phyloP scores from a whole-genome alignment of 306 rosid species.

The Glycine tomentella region DNA sequence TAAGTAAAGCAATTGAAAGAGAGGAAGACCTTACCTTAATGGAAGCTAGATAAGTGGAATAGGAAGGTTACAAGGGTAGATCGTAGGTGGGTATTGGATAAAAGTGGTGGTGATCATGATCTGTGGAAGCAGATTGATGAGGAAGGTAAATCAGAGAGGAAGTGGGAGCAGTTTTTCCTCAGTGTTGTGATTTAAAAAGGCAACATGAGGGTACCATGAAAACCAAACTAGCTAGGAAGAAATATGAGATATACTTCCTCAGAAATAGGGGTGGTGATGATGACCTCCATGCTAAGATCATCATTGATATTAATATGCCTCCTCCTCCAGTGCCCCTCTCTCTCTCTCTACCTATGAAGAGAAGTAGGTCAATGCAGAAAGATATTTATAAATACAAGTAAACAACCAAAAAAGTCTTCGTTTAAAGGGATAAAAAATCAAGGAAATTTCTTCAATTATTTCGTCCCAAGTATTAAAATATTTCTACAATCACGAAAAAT shows the following conservation, averaged over 20 bases:
- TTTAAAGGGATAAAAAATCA: neutral
- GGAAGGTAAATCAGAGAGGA: constrained; percentile 35
- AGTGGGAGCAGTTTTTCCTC: constrained; percentile 14
- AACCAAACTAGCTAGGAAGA: constrained; percentile 63
- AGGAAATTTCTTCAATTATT: constrained; percentile 54
- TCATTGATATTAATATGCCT: constrained; percentile 46
- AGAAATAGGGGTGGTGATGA: constrained; percentile 74
- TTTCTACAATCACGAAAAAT: neutral
- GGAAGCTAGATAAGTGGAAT: constrained; percentile 15
- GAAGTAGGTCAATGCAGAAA: constrained; percentile 74
- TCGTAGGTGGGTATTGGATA: neutral
- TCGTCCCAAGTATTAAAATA: constrained; percentile 32
- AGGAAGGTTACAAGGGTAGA: neutral
- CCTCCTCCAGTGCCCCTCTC: constrained; percentile 6
- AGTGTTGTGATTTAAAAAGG: constrained; percentile 50
- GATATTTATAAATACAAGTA: constrained; percentile 64
- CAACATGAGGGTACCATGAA: constrained; percentile 59
- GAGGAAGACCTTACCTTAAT: constrained; percentile 42
- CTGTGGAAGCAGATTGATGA: neutral
- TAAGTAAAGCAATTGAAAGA: constrained; percentile 1
- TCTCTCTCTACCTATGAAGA: constrained; percentile 13
- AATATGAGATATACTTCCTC: constrained; percentile 62
- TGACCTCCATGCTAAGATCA: constrained; percentile 66
- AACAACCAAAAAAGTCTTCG: constrained; percentile 61
- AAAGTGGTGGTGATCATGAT: neutral